Conservation (phyloP, 169 alveolate species). For the Plasmodium sp. region DNA sequence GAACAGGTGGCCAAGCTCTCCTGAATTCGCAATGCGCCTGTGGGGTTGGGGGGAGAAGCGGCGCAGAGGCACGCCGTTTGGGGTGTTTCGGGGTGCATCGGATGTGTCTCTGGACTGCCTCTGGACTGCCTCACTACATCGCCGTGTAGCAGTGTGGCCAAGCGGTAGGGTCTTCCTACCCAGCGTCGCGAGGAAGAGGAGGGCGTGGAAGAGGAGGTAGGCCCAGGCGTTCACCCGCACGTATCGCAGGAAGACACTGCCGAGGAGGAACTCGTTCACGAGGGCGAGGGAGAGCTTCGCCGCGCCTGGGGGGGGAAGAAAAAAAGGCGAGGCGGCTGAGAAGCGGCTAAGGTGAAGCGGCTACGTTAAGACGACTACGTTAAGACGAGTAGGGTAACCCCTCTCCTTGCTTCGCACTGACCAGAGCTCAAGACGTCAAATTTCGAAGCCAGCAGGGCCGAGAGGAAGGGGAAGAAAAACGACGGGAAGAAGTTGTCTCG, state of each 20-base stretch:
- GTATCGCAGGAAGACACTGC: conserved; percentile 18
- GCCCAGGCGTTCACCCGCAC: neutral
- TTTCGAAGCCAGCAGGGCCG: conserved; percentile 5
- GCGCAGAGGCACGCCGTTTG: neutral
- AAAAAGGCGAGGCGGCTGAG: neutral
- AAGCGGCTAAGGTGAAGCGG: neutral
- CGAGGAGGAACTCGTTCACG: conserved; percentile 27
- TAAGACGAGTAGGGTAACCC: too few species aligned
- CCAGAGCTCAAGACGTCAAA: neutral
- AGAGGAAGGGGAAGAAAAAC: conserved; percentile 28
- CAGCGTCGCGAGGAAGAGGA: conserved; percentile 1
- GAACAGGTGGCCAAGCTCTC: conserved; percentile 18
- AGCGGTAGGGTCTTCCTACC: neutral
- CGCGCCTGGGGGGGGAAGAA: neutral
- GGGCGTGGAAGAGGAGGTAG: neutral
- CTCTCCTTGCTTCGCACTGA: neutral
- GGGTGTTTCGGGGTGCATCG: too few species aligned
- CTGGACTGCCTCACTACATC: neutral
- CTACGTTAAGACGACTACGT: neutral
- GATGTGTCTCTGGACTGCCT: neutral
- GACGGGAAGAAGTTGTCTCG: neutral
- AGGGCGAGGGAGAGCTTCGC: conserved; percentile 22
- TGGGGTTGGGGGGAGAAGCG: neutral
- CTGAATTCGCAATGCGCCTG: conserved; percentile 3
- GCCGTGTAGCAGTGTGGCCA: neutral